Evolutionary conservation across 176 grass and related monocot genomes (phyloP), one percentile per base, ranked within the genome.

Genomic region (Oropetium thomaeum): DNA sequence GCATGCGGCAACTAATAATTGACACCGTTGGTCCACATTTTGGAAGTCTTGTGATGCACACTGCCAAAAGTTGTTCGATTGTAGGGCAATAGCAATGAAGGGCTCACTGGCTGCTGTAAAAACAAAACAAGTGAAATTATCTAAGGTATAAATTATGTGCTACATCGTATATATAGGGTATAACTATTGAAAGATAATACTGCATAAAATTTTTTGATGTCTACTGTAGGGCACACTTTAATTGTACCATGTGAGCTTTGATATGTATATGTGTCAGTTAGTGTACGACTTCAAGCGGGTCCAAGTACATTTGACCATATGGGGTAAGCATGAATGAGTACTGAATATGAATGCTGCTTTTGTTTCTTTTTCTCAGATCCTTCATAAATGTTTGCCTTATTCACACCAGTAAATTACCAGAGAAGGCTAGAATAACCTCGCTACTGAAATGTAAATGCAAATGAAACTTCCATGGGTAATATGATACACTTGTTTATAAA

Each of bases 1-100:
- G n/a, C 75, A 39, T 47, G 32, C 67, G 73, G 60, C 1, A 54
- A 40, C 60, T 87, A 35, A 78, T 37, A 60, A 61, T 78, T 79
- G 20, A 28, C 72, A 55, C 30, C 17, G 11, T 23, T 83, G 79
- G 59, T 19, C 31, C 59, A 82, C 19, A 58, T 59, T 69, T 78
- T 40, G n/a, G 40, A 52, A 68, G 52, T 4, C 61, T 73, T 87
- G 32, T 73, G 7, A 12, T 62, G 59, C 61, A 68, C 53, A 68
- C 32, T 35, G 37, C 77, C n/a, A 29, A 43, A 78, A 29, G 32
- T 4, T 72, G 47, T 60, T 65, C 16, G 2, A 35, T 59, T 75
- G 30, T 40, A 67, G 59, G 48, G 25, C 22, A 76, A 58, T 57
- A 76, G 0, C 32, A 57, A 23, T 57, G 23, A 57, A 57, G 9